Evolutionary conservation across 2,329 filamentous ascomycete species (phyloP).

Genomic region (Aaosphaeria pasadenensis): DNA sequence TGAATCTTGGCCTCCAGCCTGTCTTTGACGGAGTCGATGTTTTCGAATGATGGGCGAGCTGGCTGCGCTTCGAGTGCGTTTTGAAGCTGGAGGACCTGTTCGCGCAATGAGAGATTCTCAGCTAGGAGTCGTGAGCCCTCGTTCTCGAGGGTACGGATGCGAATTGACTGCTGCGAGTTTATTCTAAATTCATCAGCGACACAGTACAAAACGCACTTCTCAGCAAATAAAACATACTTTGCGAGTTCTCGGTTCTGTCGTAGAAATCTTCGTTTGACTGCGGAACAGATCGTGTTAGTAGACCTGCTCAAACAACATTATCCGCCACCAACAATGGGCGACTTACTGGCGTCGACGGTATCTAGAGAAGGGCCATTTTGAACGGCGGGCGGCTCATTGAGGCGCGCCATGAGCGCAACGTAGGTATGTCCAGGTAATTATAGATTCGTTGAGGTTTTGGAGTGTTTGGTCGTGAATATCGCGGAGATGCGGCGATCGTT

Average conservation of each 20-base stretch:
- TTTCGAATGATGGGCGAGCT: slow-evolving; percentile 59
- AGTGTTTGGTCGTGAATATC: slow-evolving; percentile 7
- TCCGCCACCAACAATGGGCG: slow-evolving; percentile 6
- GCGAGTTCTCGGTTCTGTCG: slow-evolving; percentile 83
- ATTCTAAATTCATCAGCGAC: slow-evolving; percentile 43
- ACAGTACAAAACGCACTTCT: neutral
- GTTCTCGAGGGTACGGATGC: slow-evolving; percentile 73
- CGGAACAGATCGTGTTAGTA: neutral
- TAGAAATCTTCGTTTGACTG: slow-evolving; percentile 76
- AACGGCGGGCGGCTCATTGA: slow-evolving; percentile 65
- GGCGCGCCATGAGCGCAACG: slow-evolving; percentile 66
- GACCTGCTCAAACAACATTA: slow-evolving; percentile 10
- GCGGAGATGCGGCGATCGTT: no score
- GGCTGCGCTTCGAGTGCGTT: slow-evolving; percentile 63
- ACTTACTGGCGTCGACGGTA: slow-evolving; percentile 69
- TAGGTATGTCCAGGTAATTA: slow-evolving; percentile 34
- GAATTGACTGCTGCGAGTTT: slow-evolving; percentile 74
- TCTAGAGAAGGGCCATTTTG: slow-evolving; percentile 52
- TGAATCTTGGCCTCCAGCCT: slow-evolving; percentile 70
- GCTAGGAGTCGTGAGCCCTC: slow-evolving; percentile 71
- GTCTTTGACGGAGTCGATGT: slow-evolving; percentile 66
- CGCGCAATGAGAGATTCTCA: slow-evolving; percentile 73
- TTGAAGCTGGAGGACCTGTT: slow-evolving; percentile 68
- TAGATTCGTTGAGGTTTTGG: slow-evolving; percentile 25
- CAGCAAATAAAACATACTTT: slow-evolving; percentile 35